Conservation (phyloP, 306 rosid species). For the Prunus armeniaca region DNA sequence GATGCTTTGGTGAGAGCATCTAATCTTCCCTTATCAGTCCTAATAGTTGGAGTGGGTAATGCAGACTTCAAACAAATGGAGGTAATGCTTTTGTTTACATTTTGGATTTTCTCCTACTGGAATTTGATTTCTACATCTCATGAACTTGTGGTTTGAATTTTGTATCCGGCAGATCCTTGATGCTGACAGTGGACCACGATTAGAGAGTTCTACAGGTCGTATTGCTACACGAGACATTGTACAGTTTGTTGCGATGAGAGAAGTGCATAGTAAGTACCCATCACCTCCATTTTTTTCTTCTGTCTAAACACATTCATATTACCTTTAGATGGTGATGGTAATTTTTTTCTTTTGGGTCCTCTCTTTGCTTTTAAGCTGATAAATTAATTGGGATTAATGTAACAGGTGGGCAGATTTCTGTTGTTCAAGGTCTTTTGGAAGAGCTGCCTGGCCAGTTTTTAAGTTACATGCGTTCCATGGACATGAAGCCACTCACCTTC, state of each 20-base stretch:
- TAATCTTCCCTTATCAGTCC: conserved; percentile 81
- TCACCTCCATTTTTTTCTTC: neutral
- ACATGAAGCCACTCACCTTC: conserved; percentile 42
- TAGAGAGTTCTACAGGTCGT: conserved; percentile 67
- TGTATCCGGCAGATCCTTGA: conserved; percentile 59
- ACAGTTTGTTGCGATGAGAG: conserved; percentile 81
- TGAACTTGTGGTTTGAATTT: neutral
- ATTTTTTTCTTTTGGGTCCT: neutral
- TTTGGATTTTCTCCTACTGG: neutral
- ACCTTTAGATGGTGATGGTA: neutral
- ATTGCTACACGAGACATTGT: conserved; percentile 76
- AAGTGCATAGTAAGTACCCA: conserved; percentile 58
- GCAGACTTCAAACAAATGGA: conserved; percentile 84
- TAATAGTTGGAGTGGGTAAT: conserved; percentile 80
- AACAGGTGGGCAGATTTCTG: conserved; percentile 54
- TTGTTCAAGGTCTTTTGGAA: conserved; percentile 71
- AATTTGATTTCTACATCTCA: neutral
- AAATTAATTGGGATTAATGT: neutral
- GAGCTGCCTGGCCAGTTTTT: conserved; percentile 82
- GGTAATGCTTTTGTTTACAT: conserved; percentile 37
- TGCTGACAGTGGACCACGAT: conserved; percentile 63
- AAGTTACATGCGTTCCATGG: conserved; percentile 60
- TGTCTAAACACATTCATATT: neutral
- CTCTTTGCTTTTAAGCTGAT: neutral
- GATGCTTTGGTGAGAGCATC: conserved; percentile 78